phyloP scores from a whole-genome alignment of 2,329 filamentous ascomycete genomes.

The Bipolaris cookei region DNA sequence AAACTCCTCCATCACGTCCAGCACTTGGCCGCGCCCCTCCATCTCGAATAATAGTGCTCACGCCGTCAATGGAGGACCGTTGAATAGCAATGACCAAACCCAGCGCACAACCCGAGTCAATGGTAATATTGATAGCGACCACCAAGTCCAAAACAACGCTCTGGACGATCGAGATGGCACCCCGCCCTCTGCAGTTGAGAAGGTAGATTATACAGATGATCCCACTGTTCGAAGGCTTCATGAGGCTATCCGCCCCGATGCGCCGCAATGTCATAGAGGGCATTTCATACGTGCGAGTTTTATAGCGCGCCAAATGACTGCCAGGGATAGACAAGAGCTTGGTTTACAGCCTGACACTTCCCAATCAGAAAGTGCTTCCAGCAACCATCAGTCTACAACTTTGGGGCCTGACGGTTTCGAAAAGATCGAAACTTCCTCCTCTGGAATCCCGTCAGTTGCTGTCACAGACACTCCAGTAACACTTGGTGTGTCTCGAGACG shows the following conservation, averaged over 20 bases:
- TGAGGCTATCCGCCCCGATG: constrained; percentile 5
- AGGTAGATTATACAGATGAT: neutral
- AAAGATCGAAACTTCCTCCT: neutral
- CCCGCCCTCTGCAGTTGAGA: neutral
- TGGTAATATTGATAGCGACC: neutral
- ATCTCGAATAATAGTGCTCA: neutral
- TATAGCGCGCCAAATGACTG: constrained; percentile 7
- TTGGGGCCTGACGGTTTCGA: constrained; percentile 2
- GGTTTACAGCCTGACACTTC: constrained; percentile 6
- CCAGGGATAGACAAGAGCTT: constrained; percentile 9
- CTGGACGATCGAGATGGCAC: neutral
- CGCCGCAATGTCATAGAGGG: constrained; percentile 4
- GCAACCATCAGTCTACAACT: constrained; percentile 6
- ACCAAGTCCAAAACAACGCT: neutral
- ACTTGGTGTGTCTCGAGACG: constrained; percentile 2
- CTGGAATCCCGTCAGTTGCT: constrained; percentile 3
- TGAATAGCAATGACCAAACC: constrained; percentile 6
- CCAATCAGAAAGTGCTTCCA: constrained; percentile 8
- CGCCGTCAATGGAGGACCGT: neutral
- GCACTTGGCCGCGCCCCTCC: neutral
- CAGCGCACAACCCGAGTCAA: neutral
- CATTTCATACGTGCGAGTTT: constrained; percentile 4
- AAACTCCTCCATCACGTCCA: neutral
- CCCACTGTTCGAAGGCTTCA: neutral
- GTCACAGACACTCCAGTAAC: constrained; percentile 2